Conservation (phyloP, 139 green algal genomes). For the Zygnema cylindricum region DNA sequence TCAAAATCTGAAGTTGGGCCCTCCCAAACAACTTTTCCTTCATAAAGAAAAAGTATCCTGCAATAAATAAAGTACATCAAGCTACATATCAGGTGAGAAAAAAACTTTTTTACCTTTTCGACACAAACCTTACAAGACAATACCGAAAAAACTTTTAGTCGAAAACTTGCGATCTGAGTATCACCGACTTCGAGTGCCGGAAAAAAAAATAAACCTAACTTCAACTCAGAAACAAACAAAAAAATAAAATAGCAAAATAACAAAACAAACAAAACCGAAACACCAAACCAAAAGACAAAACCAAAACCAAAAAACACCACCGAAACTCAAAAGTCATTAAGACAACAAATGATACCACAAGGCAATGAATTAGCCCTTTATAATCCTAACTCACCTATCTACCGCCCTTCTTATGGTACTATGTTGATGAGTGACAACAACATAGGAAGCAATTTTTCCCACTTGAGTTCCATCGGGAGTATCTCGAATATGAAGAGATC, state of each 20-base stretch:
- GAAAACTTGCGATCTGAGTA: neutral
- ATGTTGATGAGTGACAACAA: conserved; percentile 99
- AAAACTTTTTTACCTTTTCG: neutral
- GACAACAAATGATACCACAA: too few relatives aligned
- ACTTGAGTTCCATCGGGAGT: conserved; percentile 49
- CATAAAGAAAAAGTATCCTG: conserved; percentile 94
- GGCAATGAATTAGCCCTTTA: too few relatives aligned
- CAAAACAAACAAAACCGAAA: too few relatives aligned
- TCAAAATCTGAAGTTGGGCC: conserved; percentile 90
- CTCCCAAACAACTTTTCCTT: conserved; percentile 95
- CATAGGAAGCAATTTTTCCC: conserved; percentile 83
- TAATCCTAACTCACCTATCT: conserved; percentile 62
- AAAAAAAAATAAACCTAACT: too few relatives aligned
- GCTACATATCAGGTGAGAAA: too few relatives aligned
- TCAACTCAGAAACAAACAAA: too few relatives aligned
- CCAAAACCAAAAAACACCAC: too few relatives aligned
- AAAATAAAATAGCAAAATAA: too few relatives aligned
- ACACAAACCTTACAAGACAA: conserved; percentile 14
- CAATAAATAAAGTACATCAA: neutral
- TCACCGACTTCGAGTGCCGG: neutral
- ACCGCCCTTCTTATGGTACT: conserved; percentile 93
- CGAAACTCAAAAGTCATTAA: too few relatives aligned
- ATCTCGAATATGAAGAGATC: conserved; percentile 76
- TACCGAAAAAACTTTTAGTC: conserved; percentile 24
- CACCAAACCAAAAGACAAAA: too few relatives aligned